Base-by-base conservation (phyloP, 352 stramenopile species). In the Phytophthora hybrid region DNA sequence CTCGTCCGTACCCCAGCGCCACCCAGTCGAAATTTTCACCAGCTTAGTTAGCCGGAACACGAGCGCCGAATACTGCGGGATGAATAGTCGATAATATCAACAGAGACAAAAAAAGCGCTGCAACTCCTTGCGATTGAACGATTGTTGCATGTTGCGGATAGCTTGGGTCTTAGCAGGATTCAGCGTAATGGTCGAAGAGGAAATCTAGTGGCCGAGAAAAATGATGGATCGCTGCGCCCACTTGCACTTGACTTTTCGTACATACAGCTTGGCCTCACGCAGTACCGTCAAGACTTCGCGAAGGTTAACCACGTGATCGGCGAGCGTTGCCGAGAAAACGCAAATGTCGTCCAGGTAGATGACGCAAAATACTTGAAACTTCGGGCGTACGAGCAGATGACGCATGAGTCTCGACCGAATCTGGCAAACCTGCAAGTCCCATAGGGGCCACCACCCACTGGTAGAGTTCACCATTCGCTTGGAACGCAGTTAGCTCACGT, bases 401-500 rank as follows among this genome's bases (percentile, higher is more conserved):
- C 0, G 37, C 37, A 44, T 44, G 9, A 44, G 37, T 44, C 37
- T 44, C 37, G 37, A 44, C 37, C 37, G 37, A 44, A 11, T 7
- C 37, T 44, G 37, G 9, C 13, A 44, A 18, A 44, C 13, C 37
- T 11, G 37, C 9, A 44, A 44, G 8, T 44, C 75, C 72, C 68
- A 81, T 79, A 0, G 71, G 78, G 16, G 68, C 71, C 4, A 82
- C 65, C n/a, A 66, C 77, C 70, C 74, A 84, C 41, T 84, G 74
- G 32, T 80, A 73, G 31, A 71, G 76, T 32, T 84, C 74, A 16
- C 59, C 63, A 55, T 76, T 44, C 1, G 71, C 71, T 70, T 71
- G 59, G n/a, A 84, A 82, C 3, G 71, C 66, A 8, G 73, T 79
- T 8, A 76, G 73, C 26, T 71, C 34, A 10, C 55, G 47, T 23